Evolutionary conservation across 768 basidiomycete genomes (phyloP).

Genomic region (Tricholoma sp.): DNA sequence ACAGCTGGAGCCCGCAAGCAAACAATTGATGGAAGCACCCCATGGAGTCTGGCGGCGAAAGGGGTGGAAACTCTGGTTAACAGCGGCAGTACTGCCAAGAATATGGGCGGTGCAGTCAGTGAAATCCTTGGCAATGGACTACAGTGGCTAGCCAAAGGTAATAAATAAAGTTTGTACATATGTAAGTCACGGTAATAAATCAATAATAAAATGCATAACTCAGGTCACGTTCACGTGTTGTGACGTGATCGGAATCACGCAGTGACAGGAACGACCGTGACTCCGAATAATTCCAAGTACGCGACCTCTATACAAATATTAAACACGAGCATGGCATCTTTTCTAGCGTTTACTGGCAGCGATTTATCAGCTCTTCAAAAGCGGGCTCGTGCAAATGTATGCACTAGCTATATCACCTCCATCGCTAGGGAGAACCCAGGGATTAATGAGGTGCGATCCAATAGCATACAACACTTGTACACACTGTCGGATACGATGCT

Average conservation of each 20-base stretch:
- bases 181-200: too few species aligned
- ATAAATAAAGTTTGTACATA: neutral
- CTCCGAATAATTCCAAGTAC: too few species aligned
- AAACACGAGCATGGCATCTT: neutral
- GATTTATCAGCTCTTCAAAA: neutral
- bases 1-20: conserved; percentile 50
- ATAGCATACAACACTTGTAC: neutral
- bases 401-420: neutral
- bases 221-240: neutral
- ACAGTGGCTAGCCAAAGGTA: conserved; percentile 19
- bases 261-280: too few species aligned
- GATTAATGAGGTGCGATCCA: neutral
- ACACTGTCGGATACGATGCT: neutral
- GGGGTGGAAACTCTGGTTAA: conserved; percentile 41
- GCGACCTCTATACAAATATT: too few species aligned
- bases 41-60: conserved; percentile 36
- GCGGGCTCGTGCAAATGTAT: neutral
- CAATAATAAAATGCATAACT: too few species aligned
- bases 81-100: conserved; percentile 26
- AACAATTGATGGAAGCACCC: conserved; percentile 8
- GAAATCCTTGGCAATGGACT: conserved; percentile 25
- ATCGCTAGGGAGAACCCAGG: neutral
- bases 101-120: conserved; percentile 21
- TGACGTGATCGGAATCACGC: neutral
- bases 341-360: neutral